Base-by-base conservation (phyloP, 768 basidiomycete species). In the Cystobasidium onofrii region DNA sequence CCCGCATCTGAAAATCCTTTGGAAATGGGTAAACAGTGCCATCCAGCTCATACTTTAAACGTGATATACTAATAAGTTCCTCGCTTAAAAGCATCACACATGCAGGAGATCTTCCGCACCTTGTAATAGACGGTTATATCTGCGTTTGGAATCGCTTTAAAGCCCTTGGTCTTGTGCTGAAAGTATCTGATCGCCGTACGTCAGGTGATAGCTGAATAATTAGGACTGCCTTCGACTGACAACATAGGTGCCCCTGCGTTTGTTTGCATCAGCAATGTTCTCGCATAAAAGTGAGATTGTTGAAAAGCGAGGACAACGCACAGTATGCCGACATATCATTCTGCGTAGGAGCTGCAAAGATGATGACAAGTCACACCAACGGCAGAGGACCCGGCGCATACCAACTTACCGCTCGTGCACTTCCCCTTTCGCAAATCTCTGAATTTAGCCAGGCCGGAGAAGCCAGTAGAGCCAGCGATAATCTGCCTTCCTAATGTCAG, bases 141-240 rank as follows among this genome's bases (percentile, higher is more conserved):
- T 39, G 33, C 13, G 9, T 3, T 18, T 13, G 34, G 36, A 6
- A 46, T 9, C 36, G 36, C 36, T 25, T 31, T 64, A 34, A 64
- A 64, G 23, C 63, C 63, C 43, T 46, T 64, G 7, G 63, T 64
- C 23, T 64, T 64, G 63, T 64, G 63, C 18, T 64, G 63, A 43
- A 39, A 64, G 27, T 60, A 60, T 20, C 57, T 60, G 23, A 1
- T 15, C 15, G 10, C 9, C 9, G 54, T 7, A 55, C 9, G 29
- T n/a, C 23, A 9, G n/a, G n/a, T 12, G 9, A 23, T n/a, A 29
- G 9, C 9, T 23, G 20, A n/a, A n/a, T 9, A 23, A 10, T 23
- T n/a, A n/a, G n/a, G n/a, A 9, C 20, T n/a, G 9, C 27, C 57
- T 29, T 50, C n/a, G 13, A 23, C 57, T 27, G 4, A 60, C 57